A percentile compares a stretch with the other conserved stretches of the same genome.
These are phyloP conservation scores for Leccinum laetum DNA, from an alignment of 1,284 basidiomycete species.

Conservation along the genomic window DNA sequence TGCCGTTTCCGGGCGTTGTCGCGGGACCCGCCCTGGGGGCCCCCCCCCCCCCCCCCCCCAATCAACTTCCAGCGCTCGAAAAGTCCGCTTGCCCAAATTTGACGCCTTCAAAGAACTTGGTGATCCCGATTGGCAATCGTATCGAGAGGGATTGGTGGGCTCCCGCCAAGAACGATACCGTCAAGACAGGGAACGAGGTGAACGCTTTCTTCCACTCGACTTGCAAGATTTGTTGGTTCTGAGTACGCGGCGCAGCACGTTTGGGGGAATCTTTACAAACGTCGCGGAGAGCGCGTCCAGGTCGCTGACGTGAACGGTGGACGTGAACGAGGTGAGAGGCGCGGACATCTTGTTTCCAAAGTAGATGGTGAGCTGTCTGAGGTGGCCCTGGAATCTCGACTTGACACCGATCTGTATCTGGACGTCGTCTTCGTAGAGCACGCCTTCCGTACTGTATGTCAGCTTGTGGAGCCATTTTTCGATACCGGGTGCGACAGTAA, in stretches of 20 bases:
- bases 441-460: slow-evolving; percentile 80
- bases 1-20: too few species aligned
- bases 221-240: slow-evolving; percentile 91
- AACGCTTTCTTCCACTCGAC: slow-evolving; percentile 95
- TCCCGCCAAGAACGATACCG: slow-evolving; percentile 91
- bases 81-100: slow-evolving; percentile 73
- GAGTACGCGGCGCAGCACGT: slow-evolving; percentile 80
- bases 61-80: slow-evolving; percentile 98
- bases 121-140: slow-evolving; percentile 84
- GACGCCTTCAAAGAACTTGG: slow-evolving; percentile 95
- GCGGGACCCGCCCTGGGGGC: too few species aligned
- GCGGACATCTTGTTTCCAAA: slow-evolving; percentile 95
- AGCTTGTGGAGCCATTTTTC: slow-evolving; percentile 92
- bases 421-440: slow-evolving; percentile 89
- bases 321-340: slow-evolving; percentile 87
- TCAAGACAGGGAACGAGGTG: slow-evolving; percentile 76
- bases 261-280: slow-evolving; percentile 89
- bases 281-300: slow-evolving; percentile 75
- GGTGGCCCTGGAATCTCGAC: slow-evolving; percentile 91
- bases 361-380: slow-evolving; percentile 92
- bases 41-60: slow-evolving; percentile 83
- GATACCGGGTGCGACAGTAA: slow-evolving; percentile 69
- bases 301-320: slow-evolving; percentile 75
- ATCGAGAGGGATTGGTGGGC: slow-evolving; percentile 87
- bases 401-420: slow-evolving; percentile 97